phyloP scores from a whole-genome alignment of 2,329 filamentous ascomycete genomes.

The Aureobasidium sp. region DNA sequence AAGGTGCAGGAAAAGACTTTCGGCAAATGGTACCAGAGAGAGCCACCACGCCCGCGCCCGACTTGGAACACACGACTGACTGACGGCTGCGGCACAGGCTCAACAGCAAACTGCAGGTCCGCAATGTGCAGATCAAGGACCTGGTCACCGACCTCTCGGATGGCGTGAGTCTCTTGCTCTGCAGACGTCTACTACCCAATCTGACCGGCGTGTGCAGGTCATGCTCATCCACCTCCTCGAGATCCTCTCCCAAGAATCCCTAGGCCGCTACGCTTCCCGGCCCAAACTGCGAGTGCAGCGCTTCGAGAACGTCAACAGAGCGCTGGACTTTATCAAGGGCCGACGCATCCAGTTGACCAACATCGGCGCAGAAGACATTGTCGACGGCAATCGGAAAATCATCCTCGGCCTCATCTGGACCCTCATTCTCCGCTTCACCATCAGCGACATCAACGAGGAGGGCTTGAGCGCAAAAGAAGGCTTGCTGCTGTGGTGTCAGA shows the following conservation, averaged over 20 bases:
- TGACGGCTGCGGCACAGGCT: conserved; percentile 50
- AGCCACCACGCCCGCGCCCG: neutral
- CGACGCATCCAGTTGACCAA: conserved; percentile 95
- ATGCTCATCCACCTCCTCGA: conserved; percentile 95
- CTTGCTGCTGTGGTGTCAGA: conserved; percentile 89
- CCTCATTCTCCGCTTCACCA: conserved; percentile 93
- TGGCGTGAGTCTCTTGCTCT: conserved; percentile 56
- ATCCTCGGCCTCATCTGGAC: conserved; percentile 97
- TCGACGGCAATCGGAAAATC: conserved; percentile 96
- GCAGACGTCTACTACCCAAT: neutral
- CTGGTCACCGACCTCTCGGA: conserved; percentile 85
- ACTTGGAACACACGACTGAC: neutral
- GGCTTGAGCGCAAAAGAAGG: conserved; percentile 97
- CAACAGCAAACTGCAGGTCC: conserved; percentile 82
- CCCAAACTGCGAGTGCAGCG: conserved; percentile 92
- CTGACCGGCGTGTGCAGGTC: conserved; percentile 47
- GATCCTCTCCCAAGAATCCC: conserved; percentile 86
- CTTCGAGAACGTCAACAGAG: conserved; percentile 97
- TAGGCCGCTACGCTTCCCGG: conserved; percentile 92
- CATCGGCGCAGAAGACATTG: conserved; percentile 95
- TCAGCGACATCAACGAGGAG: conserved; percentile 97
- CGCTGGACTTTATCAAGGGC: conserved; percentile 84
- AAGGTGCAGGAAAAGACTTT: conserved; percentile 97
- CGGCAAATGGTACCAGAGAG: conserved; percentile 74
- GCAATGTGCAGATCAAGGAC: conserved; percentile 73